Conservation (phyloP, 306 rosid genomes). For the Rosa lucieae region DNA sequence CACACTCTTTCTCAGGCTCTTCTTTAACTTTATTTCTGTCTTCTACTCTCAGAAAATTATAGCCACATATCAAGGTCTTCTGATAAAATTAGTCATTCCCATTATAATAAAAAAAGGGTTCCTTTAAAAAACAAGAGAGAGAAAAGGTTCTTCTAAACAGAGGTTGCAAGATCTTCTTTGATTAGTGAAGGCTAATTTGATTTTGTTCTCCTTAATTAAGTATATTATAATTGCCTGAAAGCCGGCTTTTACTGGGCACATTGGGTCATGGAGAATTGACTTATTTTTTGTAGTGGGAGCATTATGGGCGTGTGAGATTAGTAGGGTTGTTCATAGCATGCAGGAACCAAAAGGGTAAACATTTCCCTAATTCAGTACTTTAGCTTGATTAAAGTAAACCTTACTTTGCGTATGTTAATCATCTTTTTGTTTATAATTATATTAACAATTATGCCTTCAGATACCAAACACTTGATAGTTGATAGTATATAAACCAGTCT, state of each 20-base stretch:
- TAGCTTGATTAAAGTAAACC: too few relatives aligned
- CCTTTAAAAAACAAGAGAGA: too few relatives aligned
- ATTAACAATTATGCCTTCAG: not conserved
- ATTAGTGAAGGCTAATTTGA: not conserved
- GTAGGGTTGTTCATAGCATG: not conserved
- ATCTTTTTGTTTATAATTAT: not conserved
- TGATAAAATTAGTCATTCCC: not conserved
- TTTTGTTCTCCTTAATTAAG: not conserved
- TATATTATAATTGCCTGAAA: not conserved
- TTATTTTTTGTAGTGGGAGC: constrained; percentile 14
- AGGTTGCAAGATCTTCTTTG: not conserved
- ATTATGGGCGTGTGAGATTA: not conserved
- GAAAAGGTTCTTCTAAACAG: not conserved
- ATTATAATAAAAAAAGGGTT: not conserved
- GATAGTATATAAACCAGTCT: not conserved
- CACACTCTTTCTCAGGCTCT: not conserved
- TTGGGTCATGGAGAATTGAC: not conserved
- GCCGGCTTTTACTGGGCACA: not conserved
- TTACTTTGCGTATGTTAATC: not conserved
- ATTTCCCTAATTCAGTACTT: not conserved
- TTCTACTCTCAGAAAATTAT: not conserved
- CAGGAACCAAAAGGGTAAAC: not conserved
- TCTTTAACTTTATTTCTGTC: not conserved
- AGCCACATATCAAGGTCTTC: not conserved
- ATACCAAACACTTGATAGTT: not conserved